A percentile compares a stretch with the other conserved stretches of the same genome.
These are phyloP conservation scores for Adenanthera pavonina DNA, from an alignment of 306 rosid genomes.

Conservation along the genomic window DNA sequence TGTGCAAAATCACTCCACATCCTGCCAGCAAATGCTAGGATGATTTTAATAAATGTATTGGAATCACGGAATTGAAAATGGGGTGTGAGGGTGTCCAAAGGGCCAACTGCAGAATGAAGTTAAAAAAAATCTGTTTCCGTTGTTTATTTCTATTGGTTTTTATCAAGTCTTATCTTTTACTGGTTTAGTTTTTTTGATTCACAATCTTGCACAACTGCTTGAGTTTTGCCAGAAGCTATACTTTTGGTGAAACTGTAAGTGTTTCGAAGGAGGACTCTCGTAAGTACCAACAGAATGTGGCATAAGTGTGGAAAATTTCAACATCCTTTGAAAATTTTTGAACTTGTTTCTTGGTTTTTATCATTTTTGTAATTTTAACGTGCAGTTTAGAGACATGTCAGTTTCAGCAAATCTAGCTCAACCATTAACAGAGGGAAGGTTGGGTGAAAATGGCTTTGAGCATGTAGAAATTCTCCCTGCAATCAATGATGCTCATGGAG, in stretches of 20 bases:
- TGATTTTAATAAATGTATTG: constrained; percentile 7
- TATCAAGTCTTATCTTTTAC: not conserved
- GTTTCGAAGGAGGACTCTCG: constrained; percentile 1
- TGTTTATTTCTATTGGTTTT: not conserved
- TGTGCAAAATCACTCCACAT: constrained; percentile 17
- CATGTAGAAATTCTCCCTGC: constrained; percentile 45
- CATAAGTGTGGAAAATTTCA: not conserved
- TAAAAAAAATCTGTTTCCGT: not conserved
- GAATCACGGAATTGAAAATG: constrained; percentile 2
- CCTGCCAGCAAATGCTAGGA: not conserved
- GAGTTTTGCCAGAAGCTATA: not conserved
- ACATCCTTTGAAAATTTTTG: not conserved
- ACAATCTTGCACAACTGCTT: not conserved
- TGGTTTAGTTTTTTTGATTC: not conserved
- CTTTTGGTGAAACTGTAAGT: not conserved
- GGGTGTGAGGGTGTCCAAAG: not conserved
- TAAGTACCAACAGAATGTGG: not conserved
- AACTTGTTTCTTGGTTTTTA: not conserved
- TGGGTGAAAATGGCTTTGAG: constrained; percentile 46
- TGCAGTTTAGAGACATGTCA: constrained; percentile 45
- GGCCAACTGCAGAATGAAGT: not conserved
- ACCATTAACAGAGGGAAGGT: constrained; percentile 34
- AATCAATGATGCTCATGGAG: constrained; percentile 56
- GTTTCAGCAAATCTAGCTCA: constrained; percentile 42
- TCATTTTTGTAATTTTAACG: not conserved